These are phyloP conservation scores for Calonectria honghensis DNA, from an alignment of 2,329 filamentous ascomycete genomes.

Conservation along the genomic window DNA sequence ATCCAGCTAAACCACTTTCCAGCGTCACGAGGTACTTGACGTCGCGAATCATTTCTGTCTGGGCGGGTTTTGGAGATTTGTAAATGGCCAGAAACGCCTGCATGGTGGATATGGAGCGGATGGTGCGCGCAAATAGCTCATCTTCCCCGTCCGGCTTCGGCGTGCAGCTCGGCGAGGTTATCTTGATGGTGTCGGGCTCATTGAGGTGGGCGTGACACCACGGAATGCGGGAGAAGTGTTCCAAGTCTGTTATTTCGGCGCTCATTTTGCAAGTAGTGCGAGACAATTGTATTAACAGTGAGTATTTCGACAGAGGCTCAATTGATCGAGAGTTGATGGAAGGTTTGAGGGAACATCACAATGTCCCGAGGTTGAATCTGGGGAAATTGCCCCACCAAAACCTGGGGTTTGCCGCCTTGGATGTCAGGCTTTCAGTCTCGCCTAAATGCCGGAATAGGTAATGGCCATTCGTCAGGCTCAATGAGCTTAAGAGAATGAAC, in stretches of 20 bases:
- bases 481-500: not conserved
- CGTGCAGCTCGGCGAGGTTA: not conserved
- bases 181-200: not conserved
- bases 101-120: not conserved
- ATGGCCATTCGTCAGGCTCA: not conserved
- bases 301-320: too few relatives aligned
- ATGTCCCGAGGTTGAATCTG: conserved; percentile 5
- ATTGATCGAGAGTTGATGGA: not conserved
- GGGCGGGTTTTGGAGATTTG: not conserved
- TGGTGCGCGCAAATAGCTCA: not conserved
- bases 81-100: not conserved
- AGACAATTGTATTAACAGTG: too few relatives aligned
- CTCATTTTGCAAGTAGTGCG: not conserved
- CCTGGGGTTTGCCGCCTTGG: not conserved
- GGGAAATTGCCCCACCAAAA: not conserved
- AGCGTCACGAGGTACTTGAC: not conserved
- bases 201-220: conserved; percentile 7
- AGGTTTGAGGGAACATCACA: not conserved
- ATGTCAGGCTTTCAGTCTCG: not conserved
- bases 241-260: not conserved
- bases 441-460: not conserved
- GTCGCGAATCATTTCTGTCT: not conserved
- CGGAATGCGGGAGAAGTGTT: conserved; percentile 8
- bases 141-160: conserved; percentile 3
- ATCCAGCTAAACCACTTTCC: not conserved